Evolutionary conservation across 2,329 filamentous ascomycete genomes (phyloP).

Genomic region (Neonectria neomacrospora): DNA sequence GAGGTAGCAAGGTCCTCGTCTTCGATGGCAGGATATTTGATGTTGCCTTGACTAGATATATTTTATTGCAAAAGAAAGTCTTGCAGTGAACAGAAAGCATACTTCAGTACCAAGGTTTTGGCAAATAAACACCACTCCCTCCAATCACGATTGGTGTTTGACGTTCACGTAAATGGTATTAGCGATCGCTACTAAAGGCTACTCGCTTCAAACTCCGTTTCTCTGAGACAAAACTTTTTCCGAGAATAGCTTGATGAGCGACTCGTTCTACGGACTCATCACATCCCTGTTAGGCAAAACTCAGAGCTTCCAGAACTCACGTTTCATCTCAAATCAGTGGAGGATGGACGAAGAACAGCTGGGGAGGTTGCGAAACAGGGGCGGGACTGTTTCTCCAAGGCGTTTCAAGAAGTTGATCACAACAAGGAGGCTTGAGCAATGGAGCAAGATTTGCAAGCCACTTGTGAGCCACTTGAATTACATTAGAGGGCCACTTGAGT

Average conservation of each 20-base stretch:
- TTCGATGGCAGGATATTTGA: conserved; percentile 54
- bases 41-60: conserved; percentile 57
- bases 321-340: conserved; percentile 55
- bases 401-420: conserved; percentile 66
- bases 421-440: neutral
- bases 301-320: conserved; percentile 65
- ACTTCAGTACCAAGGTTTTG: conserved; percentile 48
- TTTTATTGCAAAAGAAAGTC: conserved; percentile 55
- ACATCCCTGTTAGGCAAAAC: conserved; percentile 62
- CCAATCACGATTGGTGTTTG: conserved; percentile 57
- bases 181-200: conserved; percentile 64
- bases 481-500: neutral
- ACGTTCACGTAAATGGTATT: conserved; percentile 67
- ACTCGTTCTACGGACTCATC: conserved; percentile 67
- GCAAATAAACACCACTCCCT: conserved; percentile 51
- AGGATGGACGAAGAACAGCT: conserved; percentile 60
- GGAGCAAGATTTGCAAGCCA: neutral
- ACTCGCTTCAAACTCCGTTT: conserved; percentile 57
- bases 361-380: conserved; percentile 64
- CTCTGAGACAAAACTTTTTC: conserved; percentile 64
- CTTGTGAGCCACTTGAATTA: neutral
- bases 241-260: conserved; percentile 69
- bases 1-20: conserved; percentile 43
- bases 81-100: conserved; percentile 50
- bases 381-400: conserved; percentile 63